Base-by-base conservation (phyloP, 139 green algal species). In the Micractinium conductrix region DNA sequence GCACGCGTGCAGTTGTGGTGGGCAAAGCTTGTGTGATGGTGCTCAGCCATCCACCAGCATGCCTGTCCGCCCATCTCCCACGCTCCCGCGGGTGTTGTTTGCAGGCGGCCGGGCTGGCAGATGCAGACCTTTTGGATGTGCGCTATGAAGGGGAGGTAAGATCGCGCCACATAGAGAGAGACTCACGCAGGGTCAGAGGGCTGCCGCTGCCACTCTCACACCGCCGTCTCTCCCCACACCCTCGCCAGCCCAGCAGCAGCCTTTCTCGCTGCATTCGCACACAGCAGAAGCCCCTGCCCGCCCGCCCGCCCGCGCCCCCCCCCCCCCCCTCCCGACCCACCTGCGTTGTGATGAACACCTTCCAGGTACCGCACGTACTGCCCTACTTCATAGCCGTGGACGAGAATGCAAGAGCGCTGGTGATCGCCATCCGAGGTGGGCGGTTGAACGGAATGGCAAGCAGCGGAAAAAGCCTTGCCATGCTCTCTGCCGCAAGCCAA, bases 381-480 rank as follows among this genome's bases (percentile, higher is more conserved):
- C 92, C 92, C 38, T 95, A 95, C 88, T 92, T 91, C 87, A 87
- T 95, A 1, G 87, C 83, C 30, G 73, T 93, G 44, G 92, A 95
- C 70, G 42, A 69, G 12, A 16, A 16, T 58, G 48, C 48, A 58
- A 10, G 16, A 16, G 48, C 48, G 16, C 16, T 58, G 48, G 48
- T 58, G 48, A 16, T 16, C 12, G 48, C 48, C 48, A 58, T 16
- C 10, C 48, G 16, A 16, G 68, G 68, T 74, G 68, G 68, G 68
- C 35, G 33, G 67, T 16, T 69, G 60, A 33, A 7, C 16, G 21
- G 26, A 19, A 16, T 24, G 24, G 60, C 60, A n/a, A 35, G n/a
- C n/a, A n/a, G n/a, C n/a, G n/a, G n/a, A n/a, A n/a, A n/a, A n/a
- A 19, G 60, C 60, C 24, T 69, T 22, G 60, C 16, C 60, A 69